Evolutionary conservation across 2,329 filamentous ascomycete species (phyloP).

Genomic region (Phaeosphaeria sp.): DNA sequence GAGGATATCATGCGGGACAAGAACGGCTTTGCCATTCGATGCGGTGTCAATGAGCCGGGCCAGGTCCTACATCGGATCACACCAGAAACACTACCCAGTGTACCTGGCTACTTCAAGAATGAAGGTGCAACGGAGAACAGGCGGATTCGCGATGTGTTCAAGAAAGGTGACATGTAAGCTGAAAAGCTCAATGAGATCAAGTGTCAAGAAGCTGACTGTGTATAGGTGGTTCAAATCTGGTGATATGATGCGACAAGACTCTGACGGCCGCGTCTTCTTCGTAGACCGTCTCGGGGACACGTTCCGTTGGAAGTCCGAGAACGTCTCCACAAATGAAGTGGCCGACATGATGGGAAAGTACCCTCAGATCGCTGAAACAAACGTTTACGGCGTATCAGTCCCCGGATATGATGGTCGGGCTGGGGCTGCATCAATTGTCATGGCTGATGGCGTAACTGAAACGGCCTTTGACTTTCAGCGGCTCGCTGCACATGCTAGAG

Average conservation of each 20-base stretch:
- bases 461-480: slow-evolving; percentile 42
- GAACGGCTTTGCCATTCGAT: slow-evolving; percentile 44
- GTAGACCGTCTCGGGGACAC: slow-evolving; percentile 50
- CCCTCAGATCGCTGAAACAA: slow-evolving; percentile 51
- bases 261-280: slow-evolving; percentile 46
- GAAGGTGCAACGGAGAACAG: slow-evolving; percentile 38
- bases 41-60: slow-evolving; percentile 41
- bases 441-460: slow-evolving; percentile 41
- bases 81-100: slow-evolving; percentile 26
- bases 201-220: slow-evolving; percentile 1
- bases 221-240: slow-evolving; percentile 47
- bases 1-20: slow-evolving; percentile 46
- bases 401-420: slow-evolving; percentile 55
- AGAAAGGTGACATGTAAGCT: slow-evolving; percentile 48
- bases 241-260: slow-evolving; percentile 47
- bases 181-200: not conserved
- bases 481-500: slow-evolving; percentile 48
- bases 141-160: slow-evolving; percentile 44
- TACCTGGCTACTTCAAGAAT: slow-evolving; percentile 46
- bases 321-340: slow-evolving; percentile 57
- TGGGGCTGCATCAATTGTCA: slow-evolving; percentile 52
- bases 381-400: slow-evolving; percentile 54
- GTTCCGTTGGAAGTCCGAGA: slow-evolving; percentile 54
- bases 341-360: slow-evolving; percentile 51
- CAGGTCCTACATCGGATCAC: slow-evolving; percentile 45